Evolutionary conservation across 2,329 filamentous ascomycete genomes (phyloP), one percentile per base, ranked within the genome.

Genomic region (Neopestalotiopsis clavispora): DNA sequence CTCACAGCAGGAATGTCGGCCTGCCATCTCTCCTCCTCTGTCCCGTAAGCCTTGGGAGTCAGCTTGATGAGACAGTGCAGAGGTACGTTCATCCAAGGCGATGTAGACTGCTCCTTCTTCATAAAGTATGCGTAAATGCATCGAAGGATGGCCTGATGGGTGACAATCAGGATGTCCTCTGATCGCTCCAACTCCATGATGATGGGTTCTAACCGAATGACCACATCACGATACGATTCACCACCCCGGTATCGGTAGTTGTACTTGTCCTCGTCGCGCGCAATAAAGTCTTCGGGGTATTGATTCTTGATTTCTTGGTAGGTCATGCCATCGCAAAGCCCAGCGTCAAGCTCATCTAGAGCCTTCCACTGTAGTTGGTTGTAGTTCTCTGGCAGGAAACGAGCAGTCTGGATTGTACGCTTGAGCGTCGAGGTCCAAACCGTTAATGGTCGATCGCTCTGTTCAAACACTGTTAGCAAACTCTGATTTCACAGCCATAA

Each of bases 71-170:
- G 86, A 9, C 94, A 97, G 80, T 99, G 96, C 70, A 99, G 86
- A 6, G 96, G 96, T 9, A 99, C 96, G 77, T 98, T 95, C 93
- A 98, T 97, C 96, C 96, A 99, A 0, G 96, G 96, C 73, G 93
- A 96, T 81, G 94, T 89, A 75, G 95, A 91, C 81, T 98, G 96
- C 67, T 94, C 92, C 76, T 96, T 94, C 77, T 98, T 97, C 92
- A 98, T 97, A 80, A 98, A 99, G 81, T 99, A 99, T 38, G 96
- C 94, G 78, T 98, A 99, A 76, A 99, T 97, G 84, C 96, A 99
- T 69, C 96, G 90, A 71, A 99, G 86, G 42, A 99, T 95, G 14
- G 96, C 96, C 83, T 99, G 96, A 80, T 99, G 96, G 3, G 96
- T 98, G 71, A 99, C 94, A 74, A 99, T 98, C 70, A 99, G 90